Conservation (phyloP, 192 early-diverging fungal species). For the Coemansia sp. region DNA sequence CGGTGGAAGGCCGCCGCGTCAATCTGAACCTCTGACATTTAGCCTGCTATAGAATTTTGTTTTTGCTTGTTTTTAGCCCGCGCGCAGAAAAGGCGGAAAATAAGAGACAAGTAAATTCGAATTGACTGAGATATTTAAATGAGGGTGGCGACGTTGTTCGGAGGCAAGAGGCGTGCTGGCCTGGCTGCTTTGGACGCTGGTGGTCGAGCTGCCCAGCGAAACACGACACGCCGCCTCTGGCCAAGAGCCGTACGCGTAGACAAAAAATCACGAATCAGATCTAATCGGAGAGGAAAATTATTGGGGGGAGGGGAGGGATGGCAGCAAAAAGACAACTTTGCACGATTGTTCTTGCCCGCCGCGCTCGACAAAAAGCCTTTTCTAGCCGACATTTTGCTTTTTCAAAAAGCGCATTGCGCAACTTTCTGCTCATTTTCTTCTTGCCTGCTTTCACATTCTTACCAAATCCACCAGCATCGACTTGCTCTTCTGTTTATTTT, state of each 20-base stretch:
- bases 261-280: constrained; percentile 2
- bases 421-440: not conserved
- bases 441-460: not conserved
- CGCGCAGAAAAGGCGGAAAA: not conserved
- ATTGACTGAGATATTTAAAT: not conserved
- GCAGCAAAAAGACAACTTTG: not conserved
- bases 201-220: not conserved
- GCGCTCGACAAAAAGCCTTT: not conserved
- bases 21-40: constrained; percentile 48
- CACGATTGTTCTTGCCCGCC: not conserved
- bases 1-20: constrained; percentile 44
- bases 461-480: not conserved
- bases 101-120: not conserved
- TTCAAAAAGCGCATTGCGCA: constrained; percentile 2
- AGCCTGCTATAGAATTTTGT: not conserved
- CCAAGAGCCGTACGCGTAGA: not conserved
- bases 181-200: not conserved
- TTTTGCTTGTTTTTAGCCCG: not conserved
- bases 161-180: not conserved
- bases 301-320: not conserved
- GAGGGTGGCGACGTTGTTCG: not conserved
- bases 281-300: not conserved
- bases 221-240: not conserved
- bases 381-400: not conserved
- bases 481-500: not conserved